A percentile compares a stretch with the other conserved stretches of the same genome.
Evolutionary conservation across 2,329 filamentous ascomycete species (phyloP).

Genomic region (Xylariaceae sp.): DNA sequence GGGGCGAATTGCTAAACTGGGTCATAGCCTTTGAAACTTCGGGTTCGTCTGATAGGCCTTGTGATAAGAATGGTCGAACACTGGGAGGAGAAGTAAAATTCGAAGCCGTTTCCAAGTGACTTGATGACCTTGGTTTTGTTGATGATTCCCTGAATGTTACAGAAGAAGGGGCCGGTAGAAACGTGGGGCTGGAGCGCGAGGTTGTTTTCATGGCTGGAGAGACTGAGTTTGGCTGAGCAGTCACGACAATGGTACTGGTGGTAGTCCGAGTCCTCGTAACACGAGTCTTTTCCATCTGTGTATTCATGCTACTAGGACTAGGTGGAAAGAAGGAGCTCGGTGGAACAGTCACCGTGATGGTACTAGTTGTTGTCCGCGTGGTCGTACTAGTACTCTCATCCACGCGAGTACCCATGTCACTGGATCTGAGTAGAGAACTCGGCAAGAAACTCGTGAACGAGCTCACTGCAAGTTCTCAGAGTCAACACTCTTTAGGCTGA

Average conservation of each 20-base stretch:
- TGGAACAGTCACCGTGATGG: neutral
- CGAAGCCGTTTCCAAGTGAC: too few species aligned
- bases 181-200: too few species aligned
- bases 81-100: too few species aligned
- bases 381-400: neutral
- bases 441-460: neutral
- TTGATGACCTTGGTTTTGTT: too few species aligned
- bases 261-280: neutral
- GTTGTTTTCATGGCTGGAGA: neutral
- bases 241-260: neutral
- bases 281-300: neutral
- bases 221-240: neutral
- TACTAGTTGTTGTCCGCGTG: neutral
- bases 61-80: too few species aligned
- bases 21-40: too few species aligned
- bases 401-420: neutral
- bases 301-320: neutral
- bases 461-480: too few species aligned
- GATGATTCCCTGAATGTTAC: too few species aligned
- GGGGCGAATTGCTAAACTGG: too few species aligned
- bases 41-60: too few species aligned
- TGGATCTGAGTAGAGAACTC: neutral
- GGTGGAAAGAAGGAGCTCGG: neutral
- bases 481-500: too few species aligned
- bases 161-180: too few species aligned